Evolutionary conservation across 2,329 filamentous ascomycete genomes (phyloP).

Genomic region (Xylaria sp.): DNA sequence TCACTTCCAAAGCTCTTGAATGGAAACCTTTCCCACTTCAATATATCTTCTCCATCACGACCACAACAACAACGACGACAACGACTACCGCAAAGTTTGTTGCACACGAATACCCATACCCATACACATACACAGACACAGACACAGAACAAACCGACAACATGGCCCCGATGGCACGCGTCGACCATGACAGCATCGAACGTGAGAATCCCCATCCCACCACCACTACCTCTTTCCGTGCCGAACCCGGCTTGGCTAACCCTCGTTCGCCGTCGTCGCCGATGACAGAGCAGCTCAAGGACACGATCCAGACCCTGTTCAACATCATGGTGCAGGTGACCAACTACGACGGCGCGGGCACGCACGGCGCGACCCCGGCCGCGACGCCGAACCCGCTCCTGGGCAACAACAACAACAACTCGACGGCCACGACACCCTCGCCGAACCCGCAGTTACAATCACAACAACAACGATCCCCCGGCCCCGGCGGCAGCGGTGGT

Average conservation of each 20-base stretch:
- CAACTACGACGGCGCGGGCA: conserved; percentile 55
- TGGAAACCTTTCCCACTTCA: neutral
- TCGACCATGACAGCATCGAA: conserved; percentile 41
- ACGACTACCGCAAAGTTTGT: no score
- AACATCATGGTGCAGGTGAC: conserved; percentile 58
- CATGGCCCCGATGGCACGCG: conserved; percentile 41
- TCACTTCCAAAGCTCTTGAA: neutral
- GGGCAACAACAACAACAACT: no score
- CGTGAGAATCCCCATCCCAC: conserved; percentile 28
- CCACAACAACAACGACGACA: neutral
- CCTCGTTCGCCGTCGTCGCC: neutral
- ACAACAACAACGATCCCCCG: conserved; percentile 1
- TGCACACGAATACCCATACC: no score
- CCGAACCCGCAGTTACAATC: conserved; percentile 1
- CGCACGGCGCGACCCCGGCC: conserved; percentile 2
- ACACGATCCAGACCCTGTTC: conserved; percentile 40
- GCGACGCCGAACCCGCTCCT: conserved; percentile 2
- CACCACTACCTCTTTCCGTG: neutral
- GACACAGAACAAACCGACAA: neutral
- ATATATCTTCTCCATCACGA: neutral
- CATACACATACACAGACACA: neutral
- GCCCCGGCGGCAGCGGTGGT: no score
- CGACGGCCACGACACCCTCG: neutral
- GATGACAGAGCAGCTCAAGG: conserved; percentile 38
- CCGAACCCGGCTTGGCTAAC: neutral